Conservation (phyloP, 306 rosid species). For the Purshia tridentata region DNA sequence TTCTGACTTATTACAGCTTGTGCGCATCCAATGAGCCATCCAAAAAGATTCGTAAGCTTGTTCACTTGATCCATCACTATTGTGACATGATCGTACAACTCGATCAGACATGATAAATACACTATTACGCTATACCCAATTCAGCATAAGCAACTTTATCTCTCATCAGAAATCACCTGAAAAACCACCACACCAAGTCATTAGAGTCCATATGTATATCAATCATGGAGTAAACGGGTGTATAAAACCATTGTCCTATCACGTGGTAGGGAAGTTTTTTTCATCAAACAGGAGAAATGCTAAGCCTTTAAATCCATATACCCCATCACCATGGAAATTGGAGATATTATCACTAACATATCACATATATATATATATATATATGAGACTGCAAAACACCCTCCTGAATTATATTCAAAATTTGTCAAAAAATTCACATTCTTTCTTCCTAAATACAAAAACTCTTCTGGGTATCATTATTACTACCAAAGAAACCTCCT, state of each 20-base stretch:
- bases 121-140: conserved; percentile 6
- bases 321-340: background rate
- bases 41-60: conserved; percentile 47
- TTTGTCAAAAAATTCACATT: background rate
- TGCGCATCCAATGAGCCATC: conserved; percentile 71
- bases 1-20: conserved; percentile 47
- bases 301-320: background rate
- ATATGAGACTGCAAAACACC: too few species aligned
- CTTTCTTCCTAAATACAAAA: background rate
- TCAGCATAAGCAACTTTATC: conserved; percentile 3
- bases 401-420: background rate
- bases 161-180: conserved; percentile 27
- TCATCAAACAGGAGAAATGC: background rate
- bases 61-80: conserved; percentile 35
- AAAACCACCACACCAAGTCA: background rate
- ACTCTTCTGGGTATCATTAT: background rate
- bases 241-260: too few species aligned
- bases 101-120: conserved; percentile 48
- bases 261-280: too few species aligned
- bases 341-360: background rate
- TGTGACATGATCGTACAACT: conserved; percentile 27
- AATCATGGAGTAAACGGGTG: background rate
- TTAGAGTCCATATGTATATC: background rate
- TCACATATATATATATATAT: too few species aligned
- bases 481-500: background rate